Evolutionary conservation across 2,329 filamentous ascomycete genomes (phyloP), one percentile per base, ranked within the genome.

Genomic region (Fusarium sp.): DNA sequence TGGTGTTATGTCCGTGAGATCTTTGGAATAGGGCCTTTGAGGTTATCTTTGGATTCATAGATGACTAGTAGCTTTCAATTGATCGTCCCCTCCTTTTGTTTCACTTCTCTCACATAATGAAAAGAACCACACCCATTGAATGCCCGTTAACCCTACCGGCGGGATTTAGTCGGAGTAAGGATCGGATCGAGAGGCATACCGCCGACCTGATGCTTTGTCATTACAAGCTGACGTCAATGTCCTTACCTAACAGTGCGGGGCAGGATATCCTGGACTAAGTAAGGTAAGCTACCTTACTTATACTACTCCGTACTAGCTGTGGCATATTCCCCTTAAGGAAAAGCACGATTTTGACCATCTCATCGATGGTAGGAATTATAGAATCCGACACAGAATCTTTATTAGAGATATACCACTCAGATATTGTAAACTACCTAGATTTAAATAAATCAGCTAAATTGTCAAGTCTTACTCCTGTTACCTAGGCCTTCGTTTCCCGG

Each of bases 1-100:
- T 47, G 10, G 13, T 30, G n/a, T 32, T 41, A 59, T 24, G 45
- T 38, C 42, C 62, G 44, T 26, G 52, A 56, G 69, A 73, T 73
- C 65, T 28, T 62, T 73, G 65, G 64, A 50, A 42, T 17, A 47
- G 17, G 45, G 12, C 38, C 28, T 36, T 62, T 39, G 18, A 41
- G 28, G 63, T 52, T 51, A 26, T 60, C 15, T 45, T 51, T 45
- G 47, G 14, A 41, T 57, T 47, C 50, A 36, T 47, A 68, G 62
- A 60, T 56, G 58, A 44, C 42, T 62, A 59, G 66, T 48, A 54
- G 26, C 28, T 34, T 55, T 60, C 60, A 73, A 70, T 73, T 48
- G 70, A 73, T 73, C 50, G 57, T 67, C 67, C 58, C 54, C 59
- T 70, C 63, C 42, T 62, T 73, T 66, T 45, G 47, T 57, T 41